Percentiles rank a stretch among this genome's conserved stretches.
Evolutionary conservation across 1,284 basidiomycete species (phyloP).

Genomic region (Sporisorium reilianum): DNA sequence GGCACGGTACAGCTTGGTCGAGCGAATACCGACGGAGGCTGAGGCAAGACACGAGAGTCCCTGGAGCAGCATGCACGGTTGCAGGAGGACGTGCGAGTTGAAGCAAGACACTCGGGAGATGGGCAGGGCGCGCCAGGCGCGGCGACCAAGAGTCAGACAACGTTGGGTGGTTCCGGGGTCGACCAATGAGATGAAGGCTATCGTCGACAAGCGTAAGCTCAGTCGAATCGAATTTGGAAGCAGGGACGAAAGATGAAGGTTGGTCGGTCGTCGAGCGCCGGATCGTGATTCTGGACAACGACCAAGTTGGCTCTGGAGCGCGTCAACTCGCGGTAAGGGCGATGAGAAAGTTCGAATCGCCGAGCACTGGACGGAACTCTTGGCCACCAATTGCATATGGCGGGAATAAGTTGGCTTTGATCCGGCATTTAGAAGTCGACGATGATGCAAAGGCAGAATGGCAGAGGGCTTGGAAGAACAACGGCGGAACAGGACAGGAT

Average conservation of each 20-base stretch:
- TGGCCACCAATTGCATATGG: background rate
- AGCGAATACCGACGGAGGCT: background rate
- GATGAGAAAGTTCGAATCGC: background rate
- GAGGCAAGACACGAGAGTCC: constrained; percentile 1
- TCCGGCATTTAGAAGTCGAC: background rate
- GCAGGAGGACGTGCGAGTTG: constrained; percentile 2
- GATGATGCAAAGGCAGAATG: too few species aligned
- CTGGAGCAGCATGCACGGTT: constrained; percentile 5
- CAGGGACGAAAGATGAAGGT: background rate
- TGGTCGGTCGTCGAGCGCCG: constrained; percentile 9
- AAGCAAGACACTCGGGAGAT: too few species aligned
- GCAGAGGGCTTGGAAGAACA: background rate
- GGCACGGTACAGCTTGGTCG: background rate
- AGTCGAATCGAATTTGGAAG: background rate
- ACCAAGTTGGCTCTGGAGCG: background rate
- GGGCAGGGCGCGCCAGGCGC: background rate
- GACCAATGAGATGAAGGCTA: constrained; percentile 35
- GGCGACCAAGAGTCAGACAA: constrained; percentile 3
- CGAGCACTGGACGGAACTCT: background rate
- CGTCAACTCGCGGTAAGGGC: background rate
- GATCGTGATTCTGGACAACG: constrained; percentile 3
- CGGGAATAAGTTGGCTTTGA: background rate
- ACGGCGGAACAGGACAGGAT: background rate
- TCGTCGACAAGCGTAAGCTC: constrained; percentile 12
- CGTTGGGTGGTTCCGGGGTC: constrained; percentile 34